phyloP scores from a whole-genome alignment of 352 stramenopile genomes.

The Globisporangium viniferum region DNA sequence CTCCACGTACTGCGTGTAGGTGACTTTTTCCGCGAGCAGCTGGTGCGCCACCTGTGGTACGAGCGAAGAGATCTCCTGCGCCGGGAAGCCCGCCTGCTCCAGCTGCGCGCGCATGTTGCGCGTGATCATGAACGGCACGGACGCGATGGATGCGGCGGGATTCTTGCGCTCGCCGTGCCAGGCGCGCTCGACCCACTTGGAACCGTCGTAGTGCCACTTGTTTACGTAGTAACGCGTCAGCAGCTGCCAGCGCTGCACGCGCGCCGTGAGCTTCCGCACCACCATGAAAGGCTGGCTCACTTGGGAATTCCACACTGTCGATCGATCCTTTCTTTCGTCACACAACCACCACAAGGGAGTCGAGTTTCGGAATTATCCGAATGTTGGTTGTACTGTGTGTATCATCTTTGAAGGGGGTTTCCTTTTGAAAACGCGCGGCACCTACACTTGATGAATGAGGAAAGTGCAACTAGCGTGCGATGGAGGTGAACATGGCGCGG shows the following conservation, averaged over 20 bases:
- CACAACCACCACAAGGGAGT: neutral
- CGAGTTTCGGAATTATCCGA: neutral
- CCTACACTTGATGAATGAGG: neutral
- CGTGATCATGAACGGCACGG: constrained; percentile 87
- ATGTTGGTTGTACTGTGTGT: neutral
- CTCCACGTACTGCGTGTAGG: constrained; percentile 51
- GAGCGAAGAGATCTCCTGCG: constrained; percentile 57
- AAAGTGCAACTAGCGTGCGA: neutral
- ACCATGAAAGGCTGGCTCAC: constrained; percentile 16
- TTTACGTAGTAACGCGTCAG: constrained; percentile 77
- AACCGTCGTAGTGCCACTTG: constrained; percentile 82
- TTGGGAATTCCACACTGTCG: neutral
- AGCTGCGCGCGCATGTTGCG: constrained; percentile 67
- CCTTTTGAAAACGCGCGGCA: neutral
- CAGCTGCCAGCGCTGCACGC: constrained; percentile 57
- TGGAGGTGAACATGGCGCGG: neutral
- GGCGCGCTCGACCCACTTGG: constrained; percentile 67
- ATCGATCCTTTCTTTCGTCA: neutral
- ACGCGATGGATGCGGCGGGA: constrained; percentile 44
- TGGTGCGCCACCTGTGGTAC: constrained; percentile 55
- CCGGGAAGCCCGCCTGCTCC: constrained; percentile 46
- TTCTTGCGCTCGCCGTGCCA: constrained; percentile 60
- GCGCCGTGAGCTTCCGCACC: constrained; percentile 37
- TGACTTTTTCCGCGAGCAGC: constrained; percentile 53
- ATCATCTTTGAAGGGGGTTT: neutral